Evolutionary conservation across 176 grass and related monocot genomes (phyloP), one percentile per base, ranked within the genome.

Genomic region (Eleusine coracana): DNA sequence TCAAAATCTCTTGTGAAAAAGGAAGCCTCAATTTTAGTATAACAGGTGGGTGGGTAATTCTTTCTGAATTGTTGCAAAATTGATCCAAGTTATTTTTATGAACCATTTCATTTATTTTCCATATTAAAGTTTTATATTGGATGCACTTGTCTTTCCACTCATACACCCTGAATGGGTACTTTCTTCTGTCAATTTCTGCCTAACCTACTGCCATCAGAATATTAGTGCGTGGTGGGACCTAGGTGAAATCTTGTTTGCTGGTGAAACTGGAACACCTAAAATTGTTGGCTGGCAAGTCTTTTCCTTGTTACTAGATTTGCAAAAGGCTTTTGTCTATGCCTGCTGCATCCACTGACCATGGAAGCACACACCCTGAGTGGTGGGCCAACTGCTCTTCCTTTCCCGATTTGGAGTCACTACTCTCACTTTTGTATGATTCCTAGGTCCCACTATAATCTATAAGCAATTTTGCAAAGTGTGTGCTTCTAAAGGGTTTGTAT

Each of bases 261-360:
- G 80, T 70, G 79, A 90, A 82, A 60, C 60, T 67, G 16, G 17
- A 58, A 82, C 88, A 82, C 59, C 40, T 70, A 83, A 61, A 62
- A 83, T 61, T 86, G 74, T 74, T 86, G 68, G 67, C 68, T 82
- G 84, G 9, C 21, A 63, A 74, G 8, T 9, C 61, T 68, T 90
- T 81, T 86, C 68, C n/a, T 51, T 5, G 54, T 85, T 89, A 81
- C 87, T 56, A 75, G 20, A 82, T 82, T 82, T 63, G 74, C 40
- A 60, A 79, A 90, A 74, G 18, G 68, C 41, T 70, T 52, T 40
- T 74, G 78, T 68, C 5, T 73, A 50, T 68, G 75, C 42, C 61
- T 58, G 23, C 74, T 60, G 58, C 7, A 12, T 58, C 59, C 83
- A 90, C 74, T 49, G 41, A 83, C 79, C 79, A 73, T 31, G 67